Percentiles rank a stretch among this genome's conserved stretches.
Conservation (phyloP, 352 stramenopile species). For the Phytopythium litorale region DNA sequence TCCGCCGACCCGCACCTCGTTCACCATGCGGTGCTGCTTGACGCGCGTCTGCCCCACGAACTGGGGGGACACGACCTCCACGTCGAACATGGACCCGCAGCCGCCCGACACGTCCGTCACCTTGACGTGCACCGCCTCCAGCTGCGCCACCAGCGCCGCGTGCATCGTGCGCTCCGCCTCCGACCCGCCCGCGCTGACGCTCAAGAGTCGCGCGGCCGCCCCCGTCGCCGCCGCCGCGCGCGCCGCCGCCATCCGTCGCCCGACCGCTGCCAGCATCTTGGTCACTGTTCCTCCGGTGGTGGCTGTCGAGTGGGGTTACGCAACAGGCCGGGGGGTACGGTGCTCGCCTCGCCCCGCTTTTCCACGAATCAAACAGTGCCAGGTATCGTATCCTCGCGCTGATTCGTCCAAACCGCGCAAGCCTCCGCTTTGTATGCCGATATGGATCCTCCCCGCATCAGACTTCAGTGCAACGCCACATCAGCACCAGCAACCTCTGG, state of each 20-base stretch:
- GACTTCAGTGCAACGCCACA: background rate
- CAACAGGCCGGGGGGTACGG: too few relatives aligned
- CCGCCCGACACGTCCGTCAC: constrained; percentile 86
- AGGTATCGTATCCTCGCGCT: background rate
- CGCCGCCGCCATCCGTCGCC: constrained; percentile 19
- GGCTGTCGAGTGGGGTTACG: background rate
- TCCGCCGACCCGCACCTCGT: constrained; percentile 44
- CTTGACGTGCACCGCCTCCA: constrained; percentile 77
- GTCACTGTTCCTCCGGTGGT: too few relatives aligned
- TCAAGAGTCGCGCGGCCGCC: constrained; percentile 16
- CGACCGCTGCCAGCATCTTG: constrained; percentile 16
- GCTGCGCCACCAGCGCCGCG: constrained; percentile 36
- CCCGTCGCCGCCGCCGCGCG: constrained; percentile 12
- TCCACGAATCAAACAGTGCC: constrained; percentile 4
- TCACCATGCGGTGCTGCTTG: constrained; percentile 87
- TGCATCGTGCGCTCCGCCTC: constrained; percentile 76
- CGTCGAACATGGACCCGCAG: constrained; percentile 88
- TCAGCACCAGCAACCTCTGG: too few relatives aligned
- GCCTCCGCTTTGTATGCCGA: background rate
- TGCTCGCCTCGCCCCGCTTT: background rate
- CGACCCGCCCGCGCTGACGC: constrained; percentile 13
- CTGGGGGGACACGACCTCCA: constrained; percentile 76
- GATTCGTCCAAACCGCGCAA: background rate
- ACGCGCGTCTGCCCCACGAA: constrained; percentile 81
- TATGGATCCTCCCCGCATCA: background rate